phyloP scores from a whole-genome alignment of 106 monocot species.

The Hemerocallis citrina region DNA sequence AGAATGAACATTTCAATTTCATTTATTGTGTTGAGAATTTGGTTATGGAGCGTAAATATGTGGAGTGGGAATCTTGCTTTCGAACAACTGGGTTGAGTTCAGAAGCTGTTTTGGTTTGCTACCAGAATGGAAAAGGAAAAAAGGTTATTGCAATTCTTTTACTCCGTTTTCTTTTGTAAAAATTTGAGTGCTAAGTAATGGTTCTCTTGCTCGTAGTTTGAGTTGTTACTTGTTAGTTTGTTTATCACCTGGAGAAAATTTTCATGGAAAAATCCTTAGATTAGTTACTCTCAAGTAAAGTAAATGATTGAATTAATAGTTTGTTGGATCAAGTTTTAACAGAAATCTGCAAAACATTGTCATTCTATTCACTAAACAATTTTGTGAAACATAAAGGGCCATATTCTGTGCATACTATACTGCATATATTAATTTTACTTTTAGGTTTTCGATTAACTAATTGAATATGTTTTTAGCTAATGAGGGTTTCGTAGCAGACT shows the following conservation, averaged over 20 bases:
- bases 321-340: slow-evolving; percentile 1
- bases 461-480: too few relatives aligned
- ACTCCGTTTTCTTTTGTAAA: background rate
- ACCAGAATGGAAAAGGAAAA: slow-evolving; percentile 42
- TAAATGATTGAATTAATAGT: background rate
- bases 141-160: slow-evolving; percentile 30
- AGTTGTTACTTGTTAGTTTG: background rate
- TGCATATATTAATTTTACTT: too few relatives aligned
- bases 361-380: too few relatives aligned
- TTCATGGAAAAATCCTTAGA: background rate
- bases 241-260: background rate
- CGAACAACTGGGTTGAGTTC: slow-evolving; percentile 46
- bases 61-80: slow-evolving; percentile 80
- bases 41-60: slow-evolving; percentile 50
- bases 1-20: slow-evolving; percentile 75
- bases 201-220: background rate
- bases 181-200: background rate
- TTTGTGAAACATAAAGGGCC: too few relatives aligned
- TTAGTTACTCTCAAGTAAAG: background rate
- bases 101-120: slow-evolving; percentile 53
- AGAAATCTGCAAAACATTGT: too few relatives aligned
- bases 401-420: too few relatives aligned
- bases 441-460: too few relatives aligned
- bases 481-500: too few relatives aligned
- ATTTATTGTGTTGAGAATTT: slow-evolving; percentile 80